A percentile compares a stretch with the other conserved stretches of the same genome.
These are phyloP conservation scores for Hymenoscyphus scutula DNA, from an alignment of 2,329 filamentous ascomycete genomes.

Conservation along the genomic window DNA sequence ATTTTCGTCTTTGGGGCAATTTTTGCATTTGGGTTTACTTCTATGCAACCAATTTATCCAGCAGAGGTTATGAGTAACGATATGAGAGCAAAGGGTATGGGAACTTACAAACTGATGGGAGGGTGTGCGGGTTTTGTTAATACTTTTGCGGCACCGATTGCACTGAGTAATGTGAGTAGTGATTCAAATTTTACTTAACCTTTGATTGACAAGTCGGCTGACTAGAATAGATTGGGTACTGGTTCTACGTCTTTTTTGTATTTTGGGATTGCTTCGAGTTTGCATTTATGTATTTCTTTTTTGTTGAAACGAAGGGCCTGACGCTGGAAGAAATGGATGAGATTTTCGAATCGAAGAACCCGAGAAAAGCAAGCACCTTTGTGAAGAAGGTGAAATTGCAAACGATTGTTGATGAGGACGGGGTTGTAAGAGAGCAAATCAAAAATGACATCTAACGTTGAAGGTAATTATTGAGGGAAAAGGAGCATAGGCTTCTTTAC, in stretches of 20 bases:
- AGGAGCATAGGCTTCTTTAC: too few species aligned
- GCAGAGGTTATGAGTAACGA: not conserved
- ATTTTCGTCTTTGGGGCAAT: not conserved
- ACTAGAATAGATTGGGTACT: slow-evolving; percentile 1
- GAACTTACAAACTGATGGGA: not conserved
- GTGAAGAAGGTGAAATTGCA: not conserved
- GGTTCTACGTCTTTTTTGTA: slow-evolving; percentile 37
- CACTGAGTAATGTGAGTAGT: slow-evolving; percentile 20
- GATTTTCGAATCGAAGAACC: not conserved
- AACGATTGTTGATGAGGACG: not conserved
- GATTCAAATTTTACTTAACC: not conserved
- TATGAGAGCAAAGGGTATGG: not conserved
- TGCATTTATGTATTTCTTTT: slow-evolving; percentile 28
- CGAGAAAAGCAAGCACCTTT: not conserved
- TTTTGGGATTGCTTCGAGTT: slow-evolving; percentile 28
- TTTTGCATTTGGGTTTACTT: not conserved
- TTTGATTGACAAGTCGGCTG: not conserved
- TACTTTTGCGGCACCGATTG: slow-evolving; percentile 28
- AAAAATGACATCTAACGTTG: not conserved
- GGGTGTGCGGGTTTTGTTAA: slow-evolving; percentile 32
- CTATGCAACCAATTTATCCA: not conserved
- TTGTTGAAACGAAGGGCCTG: slow-evolving; percentile 40
- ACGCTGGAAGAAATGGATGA: slow-evolving; percentile 40
- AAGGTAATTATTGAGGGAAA: too few species aligned
- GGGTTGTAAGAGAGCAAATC: not conserved